Evolutionary conservation across 305 asterid species (phyloP).

Genomic region (Solanum hybrid): DNA sequence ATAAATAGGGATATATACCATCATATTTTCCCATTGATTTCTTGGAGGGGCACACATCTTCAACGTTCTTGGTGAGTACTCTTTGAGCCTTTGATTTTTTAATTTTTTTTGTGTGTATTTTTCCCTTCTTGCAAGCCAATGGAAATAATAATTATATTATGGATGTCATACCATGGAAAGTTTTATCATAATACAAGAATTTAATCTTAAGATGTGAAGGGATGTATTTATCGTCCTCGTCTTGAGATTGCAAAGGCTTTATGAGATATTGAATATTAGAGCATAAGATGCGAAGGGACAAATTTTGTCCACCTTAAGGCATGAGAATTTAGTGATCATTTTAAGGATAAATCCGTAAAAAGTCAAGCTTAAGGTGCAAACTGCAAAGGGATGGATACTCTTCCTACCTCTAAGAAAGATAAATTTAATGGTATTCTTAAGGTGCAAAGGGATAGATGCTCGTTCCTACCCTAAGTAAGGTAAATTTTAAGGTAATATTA

Average conservation of each 20-base stretch:
- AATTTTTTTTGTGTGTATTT: neutral
- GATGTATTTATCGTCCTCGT: neutral
- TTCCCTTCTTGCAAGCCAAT: neutral
- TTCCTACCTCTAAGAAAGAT: neutral
- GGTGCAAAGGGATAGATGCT: neutral
- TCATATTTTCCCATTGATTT: neutral
- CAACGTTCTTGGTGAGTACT: neutral
- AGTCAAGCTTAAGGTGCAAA: neutral
- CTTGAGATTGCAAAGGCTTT: neutral
- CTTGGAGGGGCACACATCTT: neutral
- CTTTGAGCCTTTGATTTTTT: neutral
- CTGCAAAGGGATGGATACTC: neutral
- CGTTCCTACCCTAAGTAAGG: neutral
- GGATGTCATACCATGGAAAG: neutral
- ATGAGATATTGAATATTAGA: no score
- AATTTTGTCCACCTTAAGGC: neutral
- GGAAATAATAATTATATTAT: neutral
- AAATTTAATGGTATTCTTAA: neutral
- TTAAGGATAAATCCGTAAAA: neutral
- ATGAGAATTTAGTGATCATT: neutral
- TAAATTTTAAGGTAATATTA: neutral
- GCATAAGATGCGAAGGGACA: neutral
- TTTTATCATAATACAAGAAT: neutral
- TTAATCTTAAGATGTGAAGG: neutral
- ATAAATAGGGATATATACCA: neutral